Conservation (phyloP, 139 green algal genomes). For the Chlorella ohadii region DNA sequence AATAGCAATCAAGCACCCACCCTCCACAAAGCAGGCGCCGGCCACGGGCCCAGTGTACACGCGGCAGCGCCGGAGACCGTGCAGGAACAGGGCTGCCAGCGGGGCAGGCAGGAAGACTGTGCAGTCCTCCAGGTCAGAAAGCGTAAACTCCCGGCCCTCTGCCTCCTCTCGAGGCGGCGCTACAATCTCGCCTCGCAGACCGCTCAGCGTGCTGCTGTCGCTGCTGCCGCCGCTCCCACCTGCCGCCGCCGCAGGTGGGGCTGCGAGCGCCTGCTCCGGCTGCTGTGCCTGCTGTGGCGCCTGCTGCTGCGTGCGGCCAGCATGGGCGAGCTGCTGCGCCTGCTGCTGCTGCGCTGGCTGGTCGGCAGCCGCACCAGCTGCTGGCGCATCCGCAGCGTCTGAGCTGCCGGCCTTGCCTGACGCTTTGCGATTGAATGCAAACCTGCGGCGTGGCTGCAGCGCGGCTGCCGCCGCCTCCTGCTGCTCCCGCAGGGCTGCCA, state of each 20-base stretch:
- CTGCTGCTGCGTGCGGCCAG: background rate
- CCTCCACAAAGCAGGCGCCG: constrained; percentile 65
- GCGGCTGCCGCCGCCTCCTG: constrained; percentile 47
- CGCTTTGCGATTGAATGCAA: constrained; percentile 69
- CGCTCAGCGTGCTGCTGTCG: constrained; percentile 39
- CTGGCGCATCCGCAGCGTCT: constrained; percentile 13
- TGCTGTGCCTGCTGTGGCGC: background rate
- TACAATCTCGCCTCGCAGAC: constrained; percentile 53
- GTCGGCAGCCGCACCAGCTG: background rate
- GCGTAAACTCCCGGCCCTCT: constrained; percentile 31
- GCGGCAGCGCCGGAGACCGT: constrained; percentile 52
- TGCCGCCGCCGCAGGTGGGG: background rate
- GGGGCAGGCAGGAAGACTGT: constrained; percentile 65
- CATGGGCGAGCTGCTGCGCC: constrained; percentile 15
- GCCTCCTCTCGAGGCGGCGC: background rate
- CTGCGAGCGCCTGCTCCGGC: background rate
- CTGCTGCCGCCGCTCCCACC: no score
- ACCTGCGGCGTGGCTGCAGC: constrained; percentile 69
- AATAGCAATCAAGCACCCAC: background rate
- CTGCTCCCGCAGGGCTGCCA: constrained; percentile 51
- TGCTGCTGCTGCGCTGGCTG: background rate
- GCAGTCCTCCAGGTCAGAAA: constrained; percentile 57
- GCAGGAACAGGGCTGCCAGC: constrained; percentile 62
- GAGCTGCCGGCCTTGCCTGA: background rate
- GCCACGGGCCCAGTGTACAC: constrained; percentile 70